Conservation (phyloP, 2,329 filamentous ascomycete genomes). For the Ambrosiella cleistominuta region DNA sequence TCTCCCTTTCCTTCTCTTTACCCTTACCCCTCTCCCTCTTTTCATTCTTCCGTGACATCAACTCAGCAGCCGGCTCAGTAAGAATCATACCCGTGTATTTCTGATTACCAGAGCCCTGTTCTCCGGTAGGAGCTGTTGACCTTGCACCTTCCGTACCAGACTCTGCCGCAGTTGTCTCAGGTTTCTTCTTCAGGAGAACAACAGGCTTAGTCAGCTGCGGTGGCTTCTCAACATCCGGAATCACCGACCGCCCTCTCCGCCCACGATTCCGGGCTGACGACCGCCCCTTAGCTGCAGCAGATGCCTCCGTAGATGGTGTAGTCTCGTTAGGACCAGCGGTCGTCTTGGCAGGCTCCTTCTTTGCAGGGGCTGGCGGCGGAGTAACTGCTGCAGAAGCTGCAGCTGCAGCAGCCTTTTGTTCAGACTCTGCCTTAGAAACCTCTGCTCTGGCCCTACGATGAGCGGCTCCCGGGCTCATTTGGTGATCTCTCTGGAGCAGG, state of each 20-base stretch:
- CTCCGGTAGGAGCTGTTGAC: neutral
- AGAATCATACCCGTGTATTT: neutral
- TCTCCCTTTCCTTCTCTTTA: neutral
- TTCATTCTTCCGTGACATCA: neutral
- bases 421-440: slow-evolving; percentile 36
- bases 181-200: slow-evolving; percentile 27
- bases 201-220: slow-evolving; percentile 19
- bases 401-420: slow-evolving; percentile 21
- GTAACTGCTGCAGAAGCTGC: neutral
- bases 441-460: slow-evolving; percentile 43
- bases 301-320: slow-evolving; percentile 5
- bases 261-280: slow-evolving; percentile 12
- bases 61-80: neutral
- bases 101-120: neutral
- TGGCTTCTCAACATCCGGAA: slow-evolving; percentile 9
- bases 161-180: slow-evolving; percentile 14
- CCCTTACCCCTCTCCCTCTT: neutral
- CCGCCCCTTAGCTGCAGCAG: neutral
- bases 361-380: neutral
- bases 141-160: neutral
- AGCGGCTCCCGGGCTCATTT: slow-evolving; percentile 44
- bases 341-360: slow-evolving; percentile 1
- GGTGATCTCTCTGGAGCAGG: slow-evolving; percentile 48
- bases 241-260: slow-evolving; percentile 23
- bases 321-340: slow-evolving; percentile 2